These are phyloP conservation scores for Aspergillus diversus DNA, from an alignment of 495 filamentous ascomycete species.

Conservation along the genomic window DNA sequence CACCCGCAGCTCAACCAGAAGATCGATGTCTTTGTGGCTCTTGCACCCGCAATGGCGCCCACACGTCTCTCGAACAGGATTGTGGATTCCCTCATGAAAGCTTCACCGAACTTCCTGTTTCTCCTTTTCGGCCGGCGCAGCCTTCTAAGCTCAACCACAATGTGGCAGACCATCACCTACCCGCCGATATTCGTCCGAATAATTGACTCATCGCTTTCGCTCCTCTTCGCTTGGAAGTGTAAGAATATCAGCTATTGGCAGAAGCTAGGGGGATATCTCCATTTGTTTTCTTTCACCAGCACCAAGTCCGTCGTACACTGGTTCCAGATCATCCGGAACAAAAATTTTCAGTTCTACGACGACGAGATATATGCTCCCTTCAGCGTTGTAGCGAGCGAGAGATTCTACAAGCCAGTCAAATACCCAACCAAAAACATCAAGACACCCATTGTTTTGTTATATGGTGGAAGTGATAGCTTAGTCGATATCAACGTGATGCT, in stretches of 20 bases:
- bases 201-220: conserved; percentile 78
- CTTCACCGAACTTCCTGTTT: conserved; percentile 90
- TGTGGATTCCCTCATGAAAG: conserved; percentile 90
- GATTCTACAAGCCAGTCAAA: conserved; percentile 87
- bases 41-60: conserved; percentile 95
- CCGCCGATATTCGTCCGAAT: conserved; percentile 89
- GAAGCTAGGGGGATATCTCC: conserved; percentile 95
- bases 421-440: conserved; percentile 97
- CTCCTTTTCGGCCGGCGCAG: conserved; percentile 93
- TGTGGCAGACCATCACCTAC: conserved; percentile 96
- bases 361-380: conserved; percentile 79
- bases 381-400: conserved; percentile 57
- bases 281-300: conserved; percentile 93
- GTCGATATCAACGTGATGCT: conserved; percentile 96
- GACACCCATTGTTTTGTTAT: conserved; percentile 90
- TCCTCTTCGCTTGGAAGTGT: conserved; percentile 91
- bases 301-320: conserved; percentile 97
- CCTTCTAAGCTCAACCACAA: conserved; percentile 89
- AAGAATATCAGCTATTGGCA: conserved; percentile 83
- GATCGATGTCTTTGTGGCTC: conserved; percentile 95
- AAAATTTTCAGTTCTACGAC: conserved; percentile 96
- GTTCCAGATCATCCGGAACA: conserved; percentile 98
- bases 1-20: conserved; percentile 91
- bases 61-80: conserved; percentile 85
- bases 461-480: conserved; percentile 89